Percentiles rank a stretch among this genome's conserved stretches.
These are phyloP conservation scores for Parasitella parasitica DNA, from an alignment of 371 early-diverging fungal genomes.

Conservation along the genomic window DNA sequence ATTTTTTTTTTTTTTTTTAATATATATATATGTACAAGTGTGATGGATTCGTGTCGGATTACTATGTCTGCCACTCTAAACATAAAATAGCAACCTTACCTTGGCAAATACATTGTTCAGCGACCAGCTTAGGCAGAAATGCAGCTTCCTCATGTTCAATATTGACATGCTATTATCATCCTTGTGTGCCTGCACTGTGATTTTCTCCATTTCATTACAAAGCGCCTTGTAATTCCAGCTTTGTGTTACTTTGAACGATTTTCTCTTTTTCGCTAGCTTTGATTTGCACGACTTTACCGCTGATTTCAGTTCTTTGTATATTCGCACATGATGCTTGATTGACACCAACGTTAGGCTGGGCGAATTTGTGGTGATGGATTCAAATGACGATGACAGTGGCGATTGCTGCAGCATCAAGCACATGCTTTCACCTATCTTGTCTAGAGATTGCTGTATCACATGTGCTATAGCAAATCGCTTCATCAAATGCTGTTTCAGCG, in stretches of 20 bases:
- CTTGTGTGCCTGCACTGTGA: not conserved
- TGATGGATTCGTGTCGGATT: too few species aligned
- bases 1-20: not conserved
- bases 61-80: too few species aligned
- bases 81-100: too few species aligned
- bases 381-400: not conserved
- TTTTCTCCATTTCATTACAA: not conserved
- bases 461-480: not conserved
- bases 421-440: not conserved
- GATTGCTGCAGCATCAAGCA: not conserved
- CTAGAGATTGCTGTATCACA: not conserved
- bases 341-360: not conserved
- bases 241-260: not conserved
- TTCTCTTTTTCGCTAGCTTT: not conserved
- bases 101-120: not conserved
- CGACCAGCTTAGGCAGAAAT: conserved; percentile 3
- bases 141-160: not conserved
- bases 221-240: not conserved
- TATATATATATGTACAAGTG: too few species aligned
- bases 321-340: not conserved
- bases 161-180: not conserved
- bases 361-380: not conserved
- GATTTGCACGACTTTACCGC: not conserved
- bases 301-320: not conserved
- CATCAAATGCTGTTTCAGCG: not conserved